phyloP scores from a whole-genome alignment of 1,139 yeast genomes.

The Blastobotrys malaysiensis region DNA sequence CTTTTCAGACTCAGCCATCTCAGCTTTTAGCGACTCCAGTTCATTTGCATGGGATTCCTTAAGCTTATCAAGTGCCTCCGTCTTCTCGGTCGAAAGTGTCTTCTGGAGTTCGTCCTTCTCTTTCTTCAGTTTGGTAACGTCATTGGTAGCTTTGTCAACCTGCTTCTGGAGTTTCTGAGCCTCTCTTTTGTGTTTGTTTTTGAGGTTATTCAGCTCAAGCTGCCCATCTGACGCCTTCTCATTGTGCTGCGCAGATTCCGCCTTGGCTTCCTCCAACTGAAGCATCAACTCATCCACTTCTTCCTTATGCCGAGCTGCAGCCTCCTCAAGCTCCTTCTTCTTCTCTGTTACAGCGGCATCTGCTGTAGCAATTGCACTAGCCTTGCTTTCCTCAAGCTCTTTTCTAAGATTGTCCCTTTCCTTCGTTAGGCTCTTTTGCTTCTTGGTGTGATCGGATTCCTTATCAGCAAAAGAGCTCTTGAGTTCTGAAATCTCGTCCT shows the following conservation, averaged over 20 bases:
- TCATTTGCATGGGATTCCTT: slow-evolving; percentile 4
- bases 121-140: not conserved
- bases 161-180: not conserved
- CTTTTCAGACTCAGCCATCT: slow-evolving; percentile 5
- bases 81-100: not conserved
- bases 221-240: not conserved
- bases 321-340: slow-evolving; percentile 29
- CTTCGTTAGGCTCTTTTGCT: slow-evolving; percentile 7
- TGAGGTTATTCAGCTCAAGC: not conserved
- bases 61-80: slow-evolving; percentile 12
- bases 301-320: slow-evolving; percentile 21
- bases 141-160: not conserved
- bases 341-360: slow-evolving; percentile 31
- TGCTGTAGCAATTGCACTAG: slow-evolving; percentile 23
- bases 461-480: not conserved
- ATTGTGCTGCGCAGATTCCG: slow-evolving; percentile 5
- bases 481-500: not conserved
- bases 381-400: slow-evolving; percentile 18
- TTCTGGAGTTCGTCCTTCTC: not conserved
- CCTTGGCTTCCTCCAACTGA: slow-evolving; percentile 2
- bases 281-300: slow-evolving; percentile 2
- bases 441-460: not conserved
- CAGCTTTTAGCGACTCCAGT: slow-evolving; percentile 2
- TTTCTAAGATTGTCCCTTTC: slow-evolving; percentile 6
- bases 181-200: not conserved